Evolutionary conservation across 768 basidiomycete genomes (phyloP), one percentile per base, ranked within the genome.

Genomic region (Leccinum truebloodii): DNA sequence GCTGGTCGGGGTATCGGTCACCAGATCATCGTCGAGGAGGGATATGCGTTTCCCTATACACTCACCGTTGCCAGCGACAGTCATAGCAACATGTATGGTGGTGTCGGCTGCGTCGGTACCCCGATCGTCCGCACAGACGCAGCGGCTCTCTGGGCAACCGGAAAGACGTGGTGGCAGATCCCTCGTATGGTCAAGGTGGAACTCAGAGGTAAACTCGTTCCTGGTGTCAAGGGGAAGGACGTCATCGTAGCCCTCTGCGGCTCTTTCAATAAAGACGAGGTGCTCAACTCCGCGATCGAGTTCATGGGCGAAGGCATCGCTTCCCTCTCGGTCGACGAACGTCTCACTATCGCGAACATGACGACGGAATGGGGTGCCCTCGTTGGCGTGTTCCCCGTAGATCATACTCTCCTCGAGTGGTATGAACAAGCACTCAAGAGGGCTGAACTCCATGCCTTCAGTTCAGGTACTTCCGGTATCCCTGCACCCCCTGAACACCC

Each of bases 281-380:
- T 98, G 3, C 82, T 99, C 52, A 99, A 99, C 69, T 90, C 91
- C 28, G 97, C 95, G 2, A 88, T 99, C 73, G 97, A 99, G 73
- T 99, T 99, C 73, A 87, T 88, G 0, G 97, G 97, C 12, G 88
- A 92, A 35, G 97, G 97, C 26, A 82, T 98, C 10, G 70, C 83
- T 18, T 81, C 85, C 18, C 79, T 99, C 53, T 76, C 85, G 4
- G 83, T 99, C 57, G 96, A 99, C 70, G 95, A 98, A 67, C 86
- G 97, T 46, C 81, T 99, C 51, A 95, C 96, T 0, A 98, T 98
- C 65, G 81, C 95, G n/a, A 98, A 99, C 75, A 99, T 98, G 97
- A 98, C 97, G 6, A 98, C 97, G 32, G 97, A 99, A 75, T 99
- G 97, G 97, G 97, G 97, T 49, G 97, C 97, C 3, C 83, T 99